Conservation (phyloP, 2,329 filamentous ascomycete species). For the Colletotrichum neosansevieriae region DNA sequence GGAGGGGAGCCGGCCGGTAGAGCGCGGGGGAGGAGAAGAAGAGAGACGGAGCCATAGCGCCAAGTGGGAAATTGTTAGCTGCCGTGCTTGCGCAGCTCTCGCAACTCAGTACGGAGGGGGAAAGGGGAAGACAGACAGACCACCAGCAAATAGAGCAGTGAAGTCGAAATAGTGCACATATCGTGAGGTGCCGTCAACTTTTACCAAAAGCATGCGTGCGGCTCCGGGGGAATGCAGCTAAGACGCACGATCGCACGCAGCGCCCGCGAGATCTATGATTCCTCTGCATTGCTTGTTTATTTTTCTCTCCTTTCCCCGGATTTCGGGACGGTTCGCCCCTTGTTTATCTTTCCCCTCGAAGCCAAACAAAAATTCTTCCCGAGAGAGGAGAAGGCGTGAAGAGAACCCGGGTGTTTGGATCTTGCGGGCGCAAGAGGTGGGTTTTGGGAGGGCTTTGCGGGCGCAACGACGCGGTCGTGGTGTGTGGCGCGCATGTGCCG, state of each 20-base stretch:
- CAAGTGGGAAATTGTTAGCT: conserved; percentile 32
- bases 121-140: neutral
- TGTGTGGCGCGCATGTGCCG: conserved; percentile 13
- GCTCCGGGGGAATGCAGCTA: neutral
- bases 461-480: conserved; percentile 22
- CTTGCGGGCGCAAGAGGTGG: conserved; percentile 39
- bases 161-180: conserved; percentile 9
- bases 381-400: neutral
- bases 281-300: neutral
- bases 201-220: neutral
- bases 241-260: neutral
- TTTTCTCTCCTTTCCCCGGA: conserved; percentile 16
- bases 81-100: neutral
- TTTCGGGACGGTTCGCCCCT: conserved; percentile 24
- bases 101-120: conserved; percentile 2
- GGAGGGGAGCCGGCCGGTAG: neutral
- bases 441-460: conserved; percentile 35
- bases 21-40: neutral
- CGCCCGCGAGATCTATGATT: neutral
- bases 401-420: conserved; percentile 34
- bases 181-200: neutral
- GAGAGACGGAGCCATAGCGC: neutral
- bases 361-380: conserved; percentile 14
- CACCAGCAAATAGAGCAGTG: too few relatives aligned
- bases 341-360: conserved; percentile 16